Conservation (phyloP, 140 eudicot species). For the Senecio squalidus region DNA sequence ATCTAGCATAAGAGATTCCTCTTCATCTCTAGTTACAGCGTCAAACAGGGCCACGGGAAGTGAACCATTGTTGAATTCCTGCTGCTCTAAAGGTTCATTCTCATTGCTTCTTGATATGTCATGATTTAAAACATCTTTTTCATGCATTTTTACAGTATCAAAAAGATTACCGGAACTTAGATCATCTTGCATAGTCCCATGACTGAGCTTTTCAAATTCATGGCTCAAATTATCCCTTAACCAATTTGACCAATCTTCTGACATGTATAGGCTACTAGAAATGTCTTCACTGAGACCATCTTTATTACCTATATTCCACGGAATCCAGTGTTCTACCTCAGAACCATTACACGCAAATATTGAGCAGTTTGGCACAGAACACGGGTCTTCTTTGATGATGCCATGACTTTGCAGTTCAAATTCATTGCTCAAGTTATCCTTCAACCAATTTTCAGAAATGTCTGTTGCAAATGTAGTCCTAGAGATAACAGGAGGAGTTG, state of each 20-base stretch:
- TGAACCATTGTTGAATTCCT: constrained; percentile 10
- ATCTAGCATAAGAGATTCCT: background rate
- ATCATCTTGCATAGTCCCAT: constrained; percentile 11
- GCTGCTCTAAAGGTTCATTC: constrained; percentile 13
- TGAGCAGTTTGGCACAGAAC: background rate
- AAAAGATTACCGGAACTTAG: background rate
- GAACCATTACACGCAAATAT: background rate
- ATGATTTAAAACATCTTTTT: constrained; percentile 12
- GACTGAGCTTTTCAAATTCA: constrained; percentile 8
- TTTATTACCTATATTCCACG: constrained; percentile 5
- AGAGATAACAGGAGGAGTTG: constrained; percentile 11
- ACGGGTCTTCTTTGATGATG: background rate
- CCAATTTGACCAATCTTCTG: constrained; percentile 27
- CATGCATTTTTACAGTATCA: background rate
- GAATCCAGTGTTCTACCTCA: constrained; percentile 1
- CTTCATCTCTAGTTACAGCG: constrained; percentile 20
- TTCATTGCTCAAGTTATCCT: background rate
- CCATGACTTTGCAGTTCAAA: background rate
- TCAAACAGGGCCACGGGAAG: constrained; percentile 17
- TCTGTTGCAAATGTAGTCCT: constrained; percentile 11
- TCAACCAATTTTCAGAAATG: constrained; percentile 1
- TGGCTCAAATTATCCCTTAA: constrained; percentile 36
- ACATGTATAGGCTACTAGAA: background rate
- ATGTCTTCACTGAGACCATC: constrained; percentile 11
- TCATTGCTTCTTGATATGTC: constrained; percentile 14